Percentiles rank a stretch among this genome's conserved stretches.
Conservation (phyloP, 1,284 basidiomycete genomes). For the Somion occarium region DNA sequence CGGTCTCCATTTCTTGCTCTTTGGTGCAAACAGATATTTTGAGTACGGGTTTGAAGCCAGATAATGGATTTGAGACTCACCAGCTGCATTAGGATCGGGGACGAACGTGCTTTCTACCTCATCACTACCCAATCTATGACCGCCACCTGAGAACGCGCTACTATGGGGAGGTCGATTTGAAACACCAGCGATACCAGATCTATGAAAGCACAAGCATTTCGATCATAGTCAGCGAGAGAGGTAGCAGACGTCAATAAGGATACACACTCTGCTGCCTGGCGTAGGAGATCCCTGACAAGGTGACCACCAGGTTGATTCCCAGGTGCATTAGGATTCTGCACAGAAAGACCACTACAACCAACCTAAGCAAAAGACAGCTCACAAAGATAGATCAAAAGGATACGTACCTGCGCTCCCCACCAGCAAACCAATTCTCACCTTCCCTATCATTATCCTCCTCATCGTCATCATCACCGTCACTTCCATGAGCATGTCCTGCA, state of each 20-base stretch:
- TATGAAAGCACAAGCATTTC: neutral
- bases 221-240: slow-evolving; percentile 8
- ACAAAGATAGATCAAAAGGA: neutral
- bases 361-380: neutral
- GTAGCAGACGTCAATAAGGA: slow-evolving; percentile 10
- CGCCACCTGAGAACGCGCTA: slow-evolving; percentile 58
- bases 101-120: slow-evolving; percentile 70
- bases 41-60: too few species aligned
- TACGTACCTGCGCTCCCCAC: slow-evolving; percentile 79
- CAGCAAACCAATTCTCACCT: slow-evolving; percentile 74
- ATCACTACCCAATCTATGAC: slow-evolving; percentile 84
- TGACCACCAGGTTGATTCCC: slow-evolving; percentile 50
- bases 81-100: slow-evolving; percentile 56
- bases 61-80: too few species aligned
- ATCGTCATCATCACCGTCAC: slow-evolving; percentile 45
- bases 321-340: slow-evolving; percentile 76
- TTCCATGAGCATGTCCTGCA: slow-evolving; percentile 14
- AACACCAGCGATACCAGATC: slow-evolving; percentile 1
- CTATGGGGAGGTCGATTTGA: slow-evolving; percentile 11
- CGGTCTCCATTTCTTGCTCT: slow-evolving; percentile 46
- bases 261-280: slow-evolving; percentile 76
- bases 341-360: slow-evolving; percentile 72
- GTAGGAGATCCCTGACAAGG: slow-evolving; percentile 78
- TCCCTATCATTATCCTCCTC: slow-evolving; percentile 34
- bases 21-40: too few species aligned